A percentile compares a stretch with the other conserved stretches of the same genome.
phyloP scores from a whole-genome alignment of 768 basidiomycete genomes.

The Naganishia vishniacii region DNA sequence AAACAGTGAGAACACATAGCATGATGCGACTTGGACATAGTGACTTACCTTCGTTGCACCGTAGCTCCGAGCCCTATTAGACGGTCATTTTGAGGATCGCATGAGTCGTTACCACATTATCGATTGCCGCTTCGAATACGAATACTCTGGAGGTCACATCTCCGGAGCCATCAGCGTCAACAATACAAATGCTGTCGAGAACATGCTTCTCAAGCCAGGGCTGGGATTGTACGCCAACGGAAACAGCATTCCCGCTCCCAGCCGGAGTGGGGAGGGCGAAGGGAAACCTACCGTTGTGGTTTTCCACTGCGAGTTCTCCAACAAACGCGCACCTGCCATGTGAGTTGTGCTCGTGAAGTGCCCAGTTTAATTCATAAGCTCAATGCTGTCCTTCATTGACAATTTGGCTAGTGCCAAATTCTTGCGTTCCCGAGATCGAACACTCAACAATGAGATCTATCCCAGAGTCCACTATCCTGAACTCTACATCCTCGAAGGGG shows the following conservation, averaged over 20 bases:
- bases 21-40: not conserved
- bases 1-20: constrained; percentile 60
- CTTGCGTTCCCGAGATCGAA: constrained; percentile 81
- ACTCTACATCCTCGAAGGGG: constrained; percentile 92
- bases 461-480: constrained; percentile 93
- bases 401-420: constrained; percentile 70
- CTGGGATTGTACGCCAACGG: constrained; percentile 48
- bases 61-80: constrained; percentile 71
- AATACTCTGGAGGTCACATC: constrained; percentile 89
- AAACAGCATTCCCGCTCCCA: constrained; percentile 44
- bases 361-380: constrained; percentile 10
- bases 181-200: constrained; percentile 70
- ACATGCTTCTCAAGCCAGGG: constrained; percentile 59
- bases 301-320: constrained; percentile 98
- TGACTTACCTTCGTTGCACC: no score
- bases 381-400: not conserved
- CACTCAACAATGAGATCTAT: constrained; percentile 79
- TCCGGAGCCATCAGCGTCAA: constrained; percentile 87
- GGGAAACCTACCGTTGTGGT: constrained; percentile 69
- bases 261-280: constrained; percentile 60
- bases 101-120: constrained; percentile 72
- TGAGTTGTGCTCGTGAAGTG: constrained; percentile 51
- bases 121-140: constrained; percentile 97
- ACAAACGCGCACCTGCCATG: constrained; percentile 93
- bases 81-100: constrained; percentile 63